Percentiles rank a stretch among this genome's conserved stretches.
Conservation (phyloP, 768 basidiomycete species). For the Boletus bicolor region DNA sequence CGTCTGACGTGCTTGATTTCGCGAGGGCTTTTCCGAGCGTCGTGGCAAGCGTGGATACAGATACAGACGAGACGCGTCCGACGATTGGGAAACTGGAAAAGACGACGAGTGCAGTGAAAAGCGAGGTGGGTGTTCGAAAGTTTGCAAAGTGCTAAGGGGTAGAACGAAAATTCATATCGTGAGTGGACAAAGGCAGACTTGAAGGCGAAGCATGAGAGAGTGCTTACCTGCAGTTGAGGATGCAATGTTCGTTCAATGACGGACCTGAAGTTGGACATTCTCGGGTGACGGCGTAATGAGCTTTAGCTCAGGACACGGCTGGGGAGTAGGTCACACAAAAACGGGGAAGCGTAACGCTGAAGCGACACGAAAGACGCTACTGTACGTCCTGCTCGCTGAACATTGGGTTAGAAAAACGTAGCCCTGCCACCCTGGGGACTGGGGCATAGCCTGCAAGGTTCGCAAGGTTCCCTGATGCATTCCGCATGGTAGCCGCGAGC, state of each 20-base stretch:
- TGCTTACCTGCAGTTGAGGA: conserved; percentile 11
- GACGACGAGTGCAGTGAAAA: conserved; percentile 9
- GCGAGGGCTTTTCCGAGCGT: conserved; percentile 6
- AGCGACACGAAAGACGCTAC: not conserved
- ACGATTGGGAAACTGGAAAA: conserved; percentile 11
- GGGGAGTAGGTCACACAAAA: not conserved
- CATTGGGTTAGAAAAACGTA: not conserved
- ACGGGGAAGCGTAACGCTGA: not conserved
- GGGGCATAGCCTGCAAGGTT: not conserved
- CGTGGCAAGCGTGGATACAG: not conserved
- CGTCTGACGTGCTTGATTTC: not conserved
- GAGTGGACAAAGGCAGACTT: not conserved
- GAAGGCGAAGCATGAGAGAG: not conserved
- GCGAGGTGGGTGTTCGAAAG: conserved; percentile 1
- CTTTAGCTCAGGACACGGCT: not conserved
- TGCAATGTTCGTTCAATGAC: conserved; percentile 9
- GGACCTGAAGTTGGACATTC: conserved; percentile 7
- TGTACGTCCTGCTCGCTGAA: not conserved
- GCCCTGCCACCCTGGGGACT: not conserved
- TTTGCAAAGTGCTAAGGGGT: conserved; percentile 1
- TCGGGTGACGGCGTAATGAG: not conserved
- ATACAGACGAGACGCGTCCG: not conserved
- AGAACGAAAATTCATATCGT: not conserved
- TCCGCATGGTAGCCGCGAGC: not conserved
- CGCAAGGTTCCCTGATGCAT: not conserved